These are phyloP conservation scores for Hemisphaericaspora subhashii DNA, from an alignment of 1,139 yeast genomes.

Conservation along the genomic window DNA sequence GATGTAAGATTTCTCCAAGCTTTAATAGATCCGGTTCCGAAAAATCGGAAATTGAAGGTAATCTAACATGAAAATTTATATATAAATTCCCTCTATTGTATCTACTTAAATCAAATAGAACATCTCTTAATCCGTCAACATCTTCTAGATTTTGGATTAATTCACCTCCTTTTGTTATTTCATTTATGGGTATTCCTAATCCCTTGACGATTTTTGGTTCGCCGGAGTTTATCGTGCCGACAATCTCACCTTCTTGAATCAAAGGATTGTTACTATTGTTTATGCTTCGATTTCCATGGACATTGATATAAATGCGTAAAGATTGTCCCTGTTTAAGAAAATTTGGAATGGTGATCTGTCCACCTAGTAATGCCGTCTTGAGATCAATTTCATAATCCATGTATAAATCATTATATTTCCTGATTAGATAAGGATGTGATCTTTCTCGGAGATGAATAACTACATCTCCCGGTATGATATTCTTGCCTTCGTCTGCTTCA, in stretches of 20 bases:
- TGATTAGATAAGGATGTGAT: conserved; percentile 41
- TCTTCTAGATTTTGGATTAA: conserved; percentile 21
- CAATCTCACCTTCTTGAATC: conserved; percentile 46
- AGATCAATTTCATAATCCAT: conserved; percentile 49
- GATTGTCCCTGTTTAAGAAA: conserved; percentile 44
- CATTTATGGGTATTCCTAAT: conserved; percentile 66
- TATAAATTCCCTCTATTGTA: conserved; percentile 40
- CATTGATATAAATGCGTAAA: conserved; percentile 40
- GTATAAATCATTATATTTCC: conserved; percentile 51
- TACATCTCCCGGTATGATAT: conserved; percentile 66
- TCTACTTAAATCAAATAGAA: conserved; percentile 20
- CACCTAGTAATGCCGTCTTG: conserved; percentile 57
- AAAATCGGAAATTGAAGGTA: conserved; percentile 36
- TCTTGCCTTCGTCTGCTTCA: conserved; percentile 64
- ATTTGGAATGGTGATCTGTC: conserved; percentile 43
- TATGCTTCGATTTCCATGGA: conserved; percentile 32
- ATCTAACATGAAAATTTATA: conserved; percentile 39
- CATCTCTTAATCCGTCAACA: conserved; percentile 17
- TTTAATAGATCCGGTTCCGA: conserved; percentile 22
- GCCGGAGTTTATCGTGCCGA: conserved; percentile 46
- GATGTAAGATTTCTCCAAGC: conserved; percentile 30
- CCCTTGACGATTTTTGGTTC: conserved; percentile 49
- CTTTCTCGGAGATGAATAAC: conserved; percentile 43
- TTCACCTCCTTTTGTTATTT: conserved; percentile 31
- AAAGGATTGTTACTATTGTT: conserved; percentile 23